Evolutionary conservation across 208 protist species (phyloP).

Genomic region (Trypanosoma brucei): DNA sequence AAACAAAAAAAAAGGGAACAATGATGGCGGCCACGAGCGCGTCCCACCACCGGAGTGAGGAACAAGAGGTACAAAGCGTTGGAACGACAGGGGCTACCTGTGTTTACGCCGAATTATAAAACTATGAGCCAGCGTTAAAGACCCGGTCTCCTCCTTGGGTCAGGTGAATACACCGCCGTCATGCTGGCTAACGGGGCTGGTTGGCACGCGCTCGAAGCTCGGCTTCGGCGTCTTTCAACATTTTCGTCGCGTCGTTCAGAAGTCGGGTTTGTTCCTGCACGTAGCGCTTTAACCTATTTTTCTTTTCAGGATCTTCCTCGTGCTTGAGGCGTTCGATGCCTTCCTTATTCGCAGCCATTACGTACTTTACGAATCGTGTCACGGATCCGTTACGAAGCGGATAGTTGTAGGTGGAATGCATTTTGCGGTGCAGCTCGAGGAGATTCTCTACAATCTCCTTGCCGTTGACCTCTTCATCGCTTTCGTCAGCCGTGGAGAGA

Average conservation of each 20-base stretch:
- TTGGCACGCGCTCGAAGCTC: background rate
- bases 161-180: no score
- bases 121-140: background rate
- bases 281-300: slow-evolving; percentile 45
- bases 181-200: no score
- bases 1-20: no score
- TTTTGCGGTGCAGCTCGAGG: slow-evolving; percentile 39
- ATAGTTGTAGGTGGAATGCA: slow-evolving; percentile 58
- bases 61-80: no score
- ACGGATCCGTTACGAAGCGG: slow-evolving; percentile 72
- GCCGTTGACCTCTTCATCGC: slow-evolving; percentile 2
- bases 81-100: no score
- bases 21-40: no score
- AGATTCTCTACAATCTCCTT: slow-evolving; percentile 25
- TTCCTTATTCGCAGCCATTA: slow-evolving; percentile 46
- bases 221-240: slow-evolving; percentile 35
- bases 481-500: slow-evolving; percentile 15
- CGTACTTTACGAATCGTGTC: slow-evolving; percentile 65
- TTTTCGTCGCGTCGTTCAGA: slow-evolving; percentile 37
- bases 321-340: slow-evolving; percentile 32
- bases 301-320: slow-evolving; percentile 36
- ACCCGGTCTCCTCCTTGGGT: no score
- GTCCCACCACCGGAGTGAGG: no score
- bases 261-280: slow-evolving; percentile 56
- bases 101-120: background rate